Conservation (phyloP, 2,329 filamentous ascomycete species). For the Ophiocordyceps camponoti-saundersi region DNA sequence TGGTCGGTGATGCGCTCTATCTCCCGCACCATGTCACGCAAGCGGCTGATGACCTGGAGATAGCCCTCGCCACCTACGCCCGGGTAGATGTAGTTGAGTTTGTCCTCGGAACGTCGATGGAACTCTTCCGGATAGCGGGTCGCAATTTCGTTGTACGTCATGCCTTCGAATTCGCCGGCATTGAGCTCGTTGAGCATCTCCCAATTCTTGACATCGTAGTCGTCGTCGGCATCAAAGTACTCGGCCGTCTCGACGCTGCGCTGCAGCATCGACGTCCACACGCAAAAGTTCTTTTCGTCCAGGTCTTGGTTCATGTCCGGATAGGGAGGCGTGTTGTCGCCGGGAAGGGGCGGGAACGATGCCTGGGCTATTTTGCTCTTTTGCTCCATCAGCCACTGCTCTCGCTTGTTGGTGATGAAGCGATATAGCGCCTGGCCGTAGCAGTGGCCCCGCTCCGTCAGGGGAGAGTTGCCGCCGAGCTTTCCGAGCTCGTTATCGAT, state of each 20-base stretch:
- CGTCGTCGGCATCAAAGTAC: constrained; percentile 78
- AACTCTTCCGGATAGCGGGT: constrained; percentile 69
- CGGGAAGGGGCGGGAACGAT: constrained; percentile 76
- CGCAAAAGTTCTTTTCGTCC: constrained; percentile 80
- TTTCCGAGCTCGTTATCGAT: constrained; percentile 73
- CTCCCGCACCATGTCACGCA: constrained; percentile 90
- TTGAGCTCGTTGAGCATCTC: constrained; percentile 96
- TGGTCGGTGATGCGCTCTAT: constrained; percentile 96
- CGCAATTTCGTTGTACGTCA: constrained; percentile 86
- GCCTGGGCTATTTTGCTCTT: constrained; percentile 59
- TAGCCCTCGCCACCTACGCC: constrained; percentile 93
- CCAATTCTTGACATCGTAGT: constrained; percentile 95
- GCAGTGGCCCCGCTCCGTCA: constrained; percentile 62
- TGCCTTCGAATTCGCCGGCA: constrained; percentile 78
- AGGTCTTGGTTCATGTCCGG: constrained; percentile 59
- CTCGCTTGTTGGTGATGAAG: constrained; percentile 69
- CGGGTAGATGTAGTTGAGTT: constrained; percentile 91
- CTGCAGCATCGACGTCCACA: constrained; percentile 96
- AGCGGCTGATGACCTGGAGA: constrained; percentile 87
- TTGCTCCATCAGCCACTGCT: constrained; percentile 70
- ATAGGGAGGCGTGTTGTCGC: constrained; percentile 88
- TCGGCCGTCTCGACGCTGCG: constrained; percentile 77
- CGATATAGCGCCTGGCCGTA: constrained; percentile 67
- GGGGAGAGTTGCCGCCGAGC: constrained; percentile 75
- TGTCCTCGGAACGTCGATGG: constrained; percentile 60